Evolutionary conservation across 148 eudicot genomes (phyloP), one percentile per base, ranked within the genome.

Genomic region (Persicaria tinctoria): DNA sequence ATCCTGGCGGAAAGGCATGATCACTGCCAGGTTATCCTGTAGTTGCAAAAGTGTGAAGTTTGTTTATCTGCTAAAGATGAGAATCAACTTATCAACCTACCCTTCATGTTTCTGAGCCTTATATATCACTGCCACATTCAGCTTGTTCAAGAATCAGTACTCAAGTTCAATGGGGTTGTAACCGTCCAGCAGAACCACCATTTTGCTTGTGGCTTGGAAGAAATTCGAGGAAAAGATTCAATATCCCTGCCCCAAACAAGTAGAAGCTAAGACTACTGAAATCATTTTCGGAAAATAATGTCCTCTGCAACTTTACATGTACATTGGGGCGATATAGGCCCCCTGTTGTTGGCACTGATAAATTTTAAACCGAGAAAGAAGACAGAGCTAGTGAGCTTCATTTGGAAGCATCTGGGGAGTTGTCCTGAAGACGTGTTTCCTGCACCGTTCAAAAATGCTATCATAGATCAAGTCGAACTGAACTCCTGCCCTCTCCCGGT

Each of bases 391-490:
- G 68, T 60, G 68, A 66, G 70, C 70, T 68, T 89, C 83, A 78
- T 88, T 85, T 11, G 97, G 98, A 68, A 94, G 59, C 27, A 79
- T 85, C 66, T 86, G 93, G 6, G 87, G 93, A 49, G 59, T 81
- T 83, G 81, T 90, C 74, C 91, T 87, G 72, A 94, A 92, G 0
- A 76, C 96, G 23, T 94, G 98, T 74, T 94, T 92, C 80, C 98
- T 87, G 83, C 98, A 92, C 6, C 96, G 87, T 75, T 94, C 93
- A 18, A 94, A 94, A 74, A 94, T 94, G 84, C 91, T 94, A 74
- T 94, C 96, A 17, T 94, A 94, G 55, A 94, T 80, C 89, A 94
- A 75, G 78, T 92, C 98, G 46, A 92, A 94, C 75, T 92, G 93
- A 78, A 85, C 84, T 73, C 98, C 97, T 3, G 97, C 98, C 78